A percentile compares a stretch with the other conserved stretches of the same genome.
Evolutionary conservation across 2,329 filamentous ascomycete species (phyloP).

Genomic region (Venturia aucupariae): DNA sequence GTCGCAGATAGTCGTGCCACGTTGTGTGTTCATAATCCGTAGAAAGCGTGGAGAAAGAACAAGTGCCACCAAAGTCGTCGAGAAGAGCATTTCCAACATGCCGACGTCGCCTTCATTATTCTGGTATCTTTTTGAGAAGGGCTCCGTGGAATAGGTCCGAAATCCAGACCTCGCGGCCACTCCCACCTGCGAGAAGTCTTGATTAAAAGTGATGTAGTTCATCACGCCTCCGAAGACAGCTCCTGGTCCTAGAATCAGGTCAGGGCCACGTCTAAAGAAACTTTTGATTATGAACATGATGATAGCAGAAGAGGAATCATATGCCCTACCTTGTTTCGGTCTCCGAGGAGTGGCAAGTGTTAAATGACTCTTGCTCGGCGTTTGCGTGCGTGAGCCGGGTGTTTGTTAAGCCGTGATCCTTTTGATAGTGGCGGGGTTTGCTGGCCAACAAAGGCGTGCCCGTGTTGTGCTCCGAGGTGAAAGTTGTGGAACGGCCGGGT

Average conservation of each 20-base stretch:
- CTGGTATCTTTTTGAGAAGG: slow-evolving; percentile 90
- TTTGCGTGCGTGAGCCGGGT: background rate
- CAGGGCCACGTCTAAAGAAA: background rate
- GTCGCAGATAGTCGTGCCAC: slow-evolving; percentile 86
- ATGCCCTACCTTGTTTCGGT: background rate
- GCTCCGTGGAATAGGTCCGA: slow-evolving; percentile 92
- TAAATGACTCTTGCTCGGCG: background rate
- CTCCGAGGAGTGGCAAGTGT: too few relatives aligned
- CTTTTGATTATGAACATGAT: slow-evolving; percentile 38
- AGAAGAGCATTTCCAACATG: slow-evolving; percentile 98
- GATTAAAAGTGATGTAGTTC: slow-evolving; percentile 99
- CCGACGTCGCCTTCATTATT: slow-evolving; percentile 92
- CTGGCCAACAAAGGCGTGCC: background rate
- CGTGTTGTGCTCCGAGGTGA: background rate
- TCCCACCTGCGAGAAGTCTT: slow-evolving; percentile 94
- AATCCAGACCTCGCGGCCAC: slow-evolving; percentile 95
- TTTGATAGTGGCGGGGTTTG: background rate
- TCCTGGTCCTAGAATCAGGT: background rate
- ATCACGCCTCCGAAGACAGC: slow-evolving; percentile 35
- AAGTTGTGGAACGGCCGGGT: background rate
- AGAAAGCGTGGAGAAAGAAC: slow-evolving; percentile 86
- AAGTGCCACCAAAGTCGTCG: slow-evolving; percentile 88
- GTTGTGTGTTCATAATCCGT: slow-evolving; percentile 96
- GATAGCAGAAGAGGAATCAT: slow-evolving; percentile 17
- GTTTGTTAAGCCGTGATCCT: background rate